Conservation (phyloP, 2,329 filamentous ascomycete genomes). For the Stachybotrys chartarum region DNA sequence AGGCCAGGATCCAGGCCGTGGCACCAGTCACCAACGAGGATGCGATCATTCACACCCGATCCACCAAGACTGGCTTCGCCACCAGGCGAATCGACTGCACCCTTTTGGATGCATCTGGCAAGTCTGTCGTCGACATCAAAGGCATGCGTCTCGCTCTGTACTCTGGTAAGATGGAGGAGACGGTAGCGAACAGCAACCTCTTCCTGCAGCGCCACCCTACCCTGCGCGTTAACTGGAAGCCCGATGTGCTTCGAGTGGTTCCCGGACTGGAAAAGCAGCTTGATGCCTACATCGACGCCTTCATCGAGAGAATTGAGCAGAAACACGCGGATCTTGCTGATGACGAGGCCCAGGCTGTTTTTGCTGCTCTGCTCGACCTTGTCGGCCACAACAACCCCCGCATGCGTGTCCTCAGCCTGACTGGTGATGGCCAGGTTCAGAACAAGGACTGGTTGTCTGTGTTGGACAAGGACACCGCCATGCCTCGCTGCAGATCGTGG, state of each 20-base stretch:
- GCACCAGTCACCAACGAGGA: neutral
- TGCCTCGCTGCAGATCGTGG: neutral
- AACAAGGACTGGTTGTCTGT: neutral
- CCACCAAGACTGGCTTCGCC: neutral
- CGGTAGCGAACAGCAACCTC: neutral
- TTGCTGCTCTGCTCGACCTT: slow-evolving; percentile 1
- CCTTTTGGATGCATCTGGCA: neutral
- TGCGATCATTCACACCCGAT: neutral
- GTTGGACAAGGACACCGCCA: neutral
- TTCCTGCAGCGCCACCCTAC: neutral
- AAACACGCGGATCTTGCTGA: neutral
- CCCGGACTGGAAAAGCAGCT: neutral
- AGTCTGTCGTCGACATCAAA: neutral
- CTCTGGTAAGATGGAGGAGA: neutral
- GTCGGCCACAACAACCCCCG: slow-evolving; percentile 3
- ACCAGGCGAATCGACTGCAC: neutral
- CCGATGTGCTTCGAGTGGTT: neutral
- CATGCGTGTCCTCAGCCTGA: neutral
- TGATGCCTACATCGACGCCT: neutral
- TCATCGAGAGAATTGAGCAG: neutral
- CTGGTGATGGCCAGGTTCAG: neutral
- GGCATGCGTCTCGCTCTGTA: neutral
- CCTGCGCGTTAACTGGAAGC: neutral
- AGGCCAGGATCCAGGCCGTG: neutral
- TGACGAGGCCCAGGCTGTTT: neutral